Evolutionary conservation across 164 flowering plant genomes (phyloP), one percentile per base, ranked within the genome.

Genomic region (Chimonanthus praecox): DNA sequence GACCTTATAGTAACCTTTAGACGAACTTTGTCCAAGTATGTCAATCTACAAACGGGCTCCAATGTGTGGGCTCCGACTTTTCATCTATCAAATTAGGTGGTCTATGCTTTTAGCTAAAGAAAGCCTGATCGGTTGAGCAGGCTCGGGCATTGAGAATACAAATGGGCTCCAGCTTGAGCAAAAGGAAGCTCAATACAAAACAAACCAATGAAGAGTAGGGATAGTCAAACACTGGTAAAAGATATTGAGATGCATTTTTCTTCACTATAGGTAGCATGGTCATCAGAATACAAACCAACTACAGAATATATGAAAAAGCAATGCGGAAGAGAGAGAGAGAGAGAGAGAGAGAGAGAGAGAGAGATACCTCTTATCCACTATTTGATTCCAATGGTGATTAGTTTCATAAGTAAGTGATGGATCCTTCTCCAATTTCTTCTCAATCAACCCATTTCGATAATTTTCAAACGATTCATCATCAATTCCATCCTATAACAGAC

Each of bases 371-470:
- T 83, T 87, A 74, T 94, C 98, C 21, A 81, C 76, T 49, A 94
- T 90, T 82, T 94, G 97, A 79, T 74, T 80, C 99, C 99, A 94
- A 21, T 79, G 83, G 33, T 88, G 82, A 79, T 82, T 83, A 69
- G 94, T 90, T 79, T 92, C 95, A 77, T 85, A 87, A 20, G 77
- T 3, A 58, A 94, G 90, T 18, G 97, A 90, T 54, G 97, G 95
- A 79, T 91, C 95, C 74, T 94, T 94, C 84, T 94, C 98, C 79
- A 91, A 73, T 64, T 92, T 85, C 83, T 87, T 89, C 54, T 90
- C 90, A 64, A 87, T 82, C 74, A 94, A 78, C 44, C 95, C 99
- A 79, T 82, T 88, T 82, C 73, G 86, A 73, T 89, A 90, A 67
- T 85, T 87, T 77, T 89, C 92, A 78, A 94, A 92, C 15, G 95